Evolutionary conservation across 768 basidiomycete genomes (phyloP), one percentile per base, ranked within the genome.

Genomic region (Suillus variegatus): DNA sequence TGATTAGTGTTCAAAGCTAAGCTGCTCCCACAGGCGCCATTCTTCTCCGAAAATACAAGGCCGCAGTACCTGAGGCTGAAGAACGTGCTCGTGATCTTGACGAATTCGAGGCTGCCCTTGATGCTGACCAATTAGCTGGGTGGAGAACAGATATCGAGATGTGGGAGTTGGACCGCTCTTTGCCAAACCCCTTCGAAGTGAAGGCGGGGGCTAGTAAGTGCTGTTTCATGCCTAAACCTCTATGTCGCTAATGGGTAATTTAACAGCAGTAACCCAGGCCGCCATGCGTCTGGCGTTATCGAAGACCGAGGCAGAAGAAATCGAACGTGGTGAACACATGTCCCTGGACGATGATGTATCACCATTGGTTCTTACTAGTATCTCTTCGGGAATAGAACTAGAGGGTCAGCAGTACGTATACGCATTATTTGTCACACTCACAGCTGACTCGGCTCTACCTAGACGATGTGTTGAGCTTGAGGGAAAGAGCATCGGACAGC

Each of bases 381-480:
- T 80, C 46, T 65, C 64, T 0, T 68, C 68, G 28, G 78, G 75
- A 6, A 56, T 80, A 1, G 75, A 80, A 38, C 36, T 81, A 9
- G 77, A 81, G 63, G 75, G 76, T 16, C 67, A 65, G 43, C 77
- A 80, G 78, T 79, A 60, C 38, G 76, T 74, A 38, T 61, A 44
- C 4, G 13, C 12, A 35, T 58, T 20, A n/a, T 25, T 36, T 58
- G 10, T 58, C 12, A n/a, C 14, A 3, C 35, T 35, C 16, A 16
- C 6, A 3, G 35, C 35, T 41, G 12, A 35, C 20, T 36, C 10
- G 13, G 40, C 40, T 41, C 32, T 57, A 35, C 40, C 20, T 36
- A 58, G 56, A 16, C 7, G 16, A 36, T 1, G 32, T 58, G 35
- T 58, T 58, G 56, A 35, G 40, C 1, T 36, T 35, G 56, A 58